phyloP scores from a whole-genome alignment of 2,329 filamentous ascomycete genomes.

The Ophiostoma angusticollis region DNA sequence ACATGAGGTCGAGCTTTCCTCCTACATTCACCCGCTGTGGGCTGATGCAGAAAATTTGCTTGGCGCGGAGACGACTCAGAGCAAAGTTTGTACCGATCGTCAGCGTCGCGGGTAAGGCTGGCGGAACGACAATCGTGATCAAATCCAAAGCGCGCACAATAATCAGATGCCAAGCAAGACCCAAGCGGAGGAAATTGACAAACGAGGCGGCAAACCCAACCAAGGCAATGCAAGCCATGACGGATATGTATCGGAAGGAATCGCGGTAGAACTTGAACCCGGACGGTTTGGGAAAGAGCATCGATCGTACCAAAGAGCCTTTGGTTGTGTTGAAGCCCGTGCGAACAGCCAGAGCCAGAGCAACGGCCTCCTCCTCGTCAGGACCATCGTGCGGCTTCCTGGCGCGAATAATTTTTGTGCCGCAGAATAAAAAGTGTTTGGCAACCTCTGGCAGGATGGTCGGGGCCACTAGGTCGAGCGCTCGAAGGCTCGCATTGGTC shows the following conservation, averaged over 20 bases:
- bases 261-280: conserved; percentile 98
- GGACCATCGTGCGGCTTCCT: conserved; percentile 75
- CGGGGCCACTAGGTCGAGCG: conserved; percentile 66
- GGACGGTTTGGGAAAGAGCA: conserved; percentile 96
- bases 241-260: conserved; percentile 93
- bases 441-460: conserved; percentile 74
- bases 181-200: conserved; percentile 80
- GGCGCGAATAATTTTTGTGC: conserved; percentile 88
- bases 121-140: conserved; percentile 95
- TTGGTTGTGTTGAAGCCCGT: conserved; percentile 98
- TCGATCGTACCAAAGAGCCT: conserved; percentile 85
- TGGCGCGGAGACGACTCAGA: conserved; percentile 68
- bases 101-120: conserved; percentile 83
- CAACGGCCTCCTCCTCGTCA: conserved; percentile 69
- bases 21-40: conserved; percentile 94
- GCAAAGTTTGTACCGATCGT: conserved; percentile 97
- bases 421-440: conserved; percentile 83
- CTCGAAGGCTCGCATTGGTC: conserved; percentile 62
- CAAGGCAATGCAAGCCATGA: conserved; percentile 79
- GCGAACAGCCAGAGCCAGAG: conserved; percentile 79
- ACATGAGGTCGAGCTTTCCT: conserved; percentile 90
- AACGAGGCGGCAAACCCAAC: conserved; percentile 85
- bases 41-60: conserved; percentile 94
- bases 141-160: conserved; percentile 84
- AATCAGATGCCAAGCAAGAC: conserved; percentile 78